These are phyloP conservation scores for Acanthamoeba lenticulata DNA, from an alignment of 208 protist genomes.

Conservation along the genomic window DNA sequence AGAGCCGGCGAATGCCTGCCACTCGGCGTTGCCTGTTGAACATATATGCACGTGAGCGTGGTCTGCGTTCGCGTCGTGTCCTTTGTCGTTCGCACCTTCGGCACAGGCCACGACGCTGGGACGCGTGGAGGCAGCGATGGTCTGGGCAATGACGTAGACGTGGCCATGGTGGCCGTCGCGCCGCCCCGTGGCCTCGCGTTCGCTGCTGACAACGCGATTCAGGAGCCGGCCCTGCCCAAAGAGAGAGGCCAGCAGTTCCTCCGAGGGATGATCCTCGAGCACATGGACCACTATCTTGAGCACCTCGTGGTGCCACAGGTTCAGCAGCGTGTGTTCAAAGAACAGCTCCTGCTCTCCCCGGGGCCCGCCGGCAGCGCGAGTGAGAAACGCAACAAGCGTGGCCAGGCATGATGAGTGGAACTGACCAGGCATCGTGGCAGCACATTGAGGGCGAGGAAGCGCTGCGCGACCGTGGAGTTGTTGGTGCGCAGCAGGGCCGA, in stretches of 20 bases:
- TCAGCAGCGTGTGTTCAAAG: background rate
- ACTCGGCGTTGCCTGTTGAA: background rate
- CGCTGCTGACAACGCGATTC: background rate
- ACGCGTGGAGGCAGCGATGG: background rate
- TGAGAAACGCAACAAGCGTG: background rate
- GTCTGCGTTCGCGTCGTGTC: background rate
- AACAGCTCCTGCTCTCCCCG: background rate
- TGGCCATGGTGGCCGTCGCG: background rate
- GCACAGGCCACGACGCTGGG: background rate
- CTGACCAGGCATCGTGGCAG: background rate
- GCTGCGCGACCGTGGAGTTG: background rate
- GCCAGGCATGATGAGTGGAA: background rate
- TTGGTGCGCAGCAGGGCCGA: constrained; percentile 32
- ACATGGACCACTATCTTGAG: constrained; percentile 20
- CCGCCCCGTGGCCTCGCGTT: background rate
- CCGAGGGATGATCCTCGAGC: background rate
- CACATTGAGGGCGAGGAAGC: background rate
- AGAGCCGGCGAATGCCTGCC: background rate
- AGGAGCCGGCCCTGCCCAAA: background rate
- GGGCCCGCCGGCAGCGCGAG: background rate
- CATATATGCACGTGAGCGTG: no score
- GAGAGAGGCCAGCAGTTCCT: background rate
- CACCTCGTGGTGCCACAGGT: constrained; percentile 33
- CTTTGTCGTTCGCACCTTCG: background rate
- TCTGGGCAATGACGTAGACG: background rate